Evolutionary conservation across 768 basidiomycete species (phyloP), one percentile per base, ranked within the genome.

Genomic region (Leccinellum rugosiceps): DNA sequence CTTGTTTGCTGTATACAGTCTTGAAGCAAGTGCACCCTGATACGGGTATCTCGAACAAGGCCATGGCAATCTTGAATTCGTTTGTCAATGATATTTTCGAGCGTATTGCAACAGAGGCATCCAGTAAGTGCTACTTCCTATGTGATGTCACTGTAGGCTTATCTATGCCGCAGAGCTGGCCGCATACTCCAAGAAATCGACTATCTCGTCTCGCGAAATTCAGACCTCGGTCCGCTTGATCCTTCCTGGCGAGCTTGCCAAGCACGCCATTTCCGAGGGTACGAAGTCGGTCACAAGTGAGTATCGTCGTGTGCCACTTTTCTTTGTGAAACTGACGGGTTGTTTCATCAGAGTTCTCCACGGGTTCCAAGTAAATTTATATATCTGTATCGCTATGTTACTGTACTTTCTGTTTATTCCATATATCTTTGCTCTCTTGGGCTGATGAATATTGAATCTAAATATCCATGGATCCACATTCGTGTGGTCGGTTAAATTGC

Each of bases 11-110:
- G 19, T 30, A 0, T 15, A 5, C 4, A 88, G 91, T 92, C 66
- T 80, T 93, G 71, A 92, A 90, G 80, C 91, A 93, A 76, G 92
- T 93, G 58, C 92, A 93, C 80, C 92, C 92, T 59, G 92, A 92
- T 74, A 92, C 91, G 60, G 92, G 91, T 85, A 92, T 93, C 78
- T 92, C 90, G 53, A 92, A 89, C 84, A 91, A 92, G 76, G 86
- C 86, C 11, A 88, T 90, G 87, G 85, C 87, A 52, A 90, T 90
- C 71, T 77, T 88, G 62, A 87, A 90, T 79, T 90, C 88, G 0
- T 90, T 90, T 69, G 88, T 90, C 65, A 90, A 90, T 68, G 88
- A 90, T 64, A 90, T 90, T 69, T 90, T 90, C 66, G 89, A 90
- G 75, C 84, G 88, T 45, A 88, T 90, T 63, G 87, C 87, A 44